A percentile compares a stretch with the other conserved stretches of the same genome.
These are phyloP conservation scores for Prunus padus DNA, from an alignment of 306 rosid species.

Conservation along the genomic window DNA sequence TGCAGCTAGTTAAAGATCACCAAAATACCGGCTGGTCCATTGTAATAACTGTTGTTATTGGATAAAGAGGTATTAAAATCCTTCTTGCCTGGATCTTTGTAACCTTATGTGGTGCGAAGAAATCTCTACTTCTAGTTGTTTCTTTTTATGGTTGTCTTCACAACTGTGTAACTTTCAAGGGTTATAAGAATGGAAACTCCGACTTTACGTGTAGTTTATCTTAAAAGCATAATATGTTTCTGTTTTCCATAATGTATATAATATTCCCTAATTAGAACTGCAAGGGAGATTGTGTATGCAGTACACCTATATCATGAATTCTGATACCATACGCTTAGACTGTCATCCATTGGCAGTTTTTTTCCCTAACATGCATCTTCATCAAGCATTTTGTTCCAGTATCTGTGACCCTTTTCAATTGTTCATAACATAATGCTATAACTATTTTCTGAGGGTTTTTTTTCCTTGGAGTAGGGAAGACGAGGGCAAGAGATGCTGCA, in stretches of 20 bases:
- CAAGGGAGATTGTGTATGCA: no score
- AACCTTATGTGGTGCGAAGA: neutral
- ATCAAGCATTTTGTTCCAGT: neutral
- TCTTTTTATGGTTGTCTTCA: neutral
- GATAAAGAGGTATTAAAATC: neutral
- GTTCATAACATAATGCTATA: neutral
- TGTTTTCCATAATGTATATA: neutral
- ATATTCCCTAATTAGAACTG: no score
- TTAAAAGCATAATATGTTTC: neutral
- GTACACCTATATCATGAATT: no score
- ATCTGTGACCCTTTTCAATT: neutral
- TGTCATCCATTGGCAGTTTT: no score
- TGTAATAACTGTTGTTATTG: neutral
- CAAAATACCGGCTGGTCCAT: neutral
- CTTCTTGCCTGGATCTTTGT: neutral
- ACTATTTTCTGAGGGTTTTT: conserved; percentile 20
- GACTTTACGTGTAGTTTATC: neutral
- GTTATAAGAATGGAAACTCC: neutral
- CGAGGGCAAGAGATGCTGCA: conserved; percentile 99
- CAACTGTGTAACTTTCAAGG: neutral
- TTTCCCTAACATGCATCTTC: neutral
- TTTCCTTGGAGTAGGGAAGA: conserved; percentile 66
- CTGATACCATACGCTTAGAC: no score
- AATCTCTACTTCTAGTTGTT: neutral
- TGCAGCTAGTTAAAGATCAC: neutral